Percentiles rank a stretch among this genome's conserved stretches.
phyloP scores from a whole-genome alignment of 768 basidiomycete genomes.

The Lactarius hatsudake region DNA sequence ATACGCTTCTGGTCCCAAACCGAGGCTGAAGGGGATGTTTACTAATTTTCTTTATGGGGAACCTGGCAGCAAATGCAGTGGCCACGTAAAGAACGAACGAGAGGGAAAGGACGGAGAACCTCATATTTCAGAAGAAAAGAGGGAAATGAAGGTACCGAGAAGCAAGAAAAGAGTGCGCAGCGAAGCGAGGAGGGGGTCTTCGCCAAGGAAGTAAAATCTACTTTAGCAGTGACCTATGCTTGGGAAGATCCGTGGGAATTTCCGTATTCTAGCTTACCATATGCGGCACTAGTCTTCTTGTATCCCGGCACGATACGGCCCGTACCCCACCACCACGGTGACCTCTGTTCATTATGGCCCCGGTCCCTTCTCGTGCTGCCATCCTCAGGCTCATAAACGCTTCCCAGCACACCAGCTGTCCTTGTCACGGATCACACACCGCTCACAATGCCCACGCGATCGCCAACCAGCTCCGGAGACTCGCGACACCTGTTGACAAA shows the following conservation, averaged over 20 bases:
- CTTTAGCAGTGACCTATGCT: background rate
- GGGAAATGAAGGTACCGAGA: conserved; percentile 18
- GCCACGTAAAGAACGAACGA: conserved; percentile 39
- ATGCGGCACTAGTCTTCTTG: background rate
- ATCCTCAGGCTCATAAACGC: conserved; percentile 76
- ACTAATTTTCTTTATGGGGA: conserved; percentile 48
- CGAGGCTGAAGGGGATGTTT: conserved; percentile 38
- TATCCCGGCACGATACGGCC: background rate
- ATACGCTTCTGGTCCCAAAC: conserved; percentile 32
- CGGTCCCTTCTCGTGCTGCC: conserved; percentile 50
- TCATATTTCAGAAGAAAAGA: conserved; percentile 40
- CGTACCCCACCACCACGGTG: background rate
- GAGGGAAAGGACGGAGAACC: conserved; percentile 37
- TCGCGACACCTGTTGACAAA: conserved; percentile 72
- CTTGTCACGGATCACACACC: conserved; percentile 68
- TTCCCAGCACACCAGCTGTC: conserved; percentile 70
- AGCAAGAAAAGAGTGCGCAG: conserved; percentile 27
- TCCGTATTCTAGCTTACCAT: background rate
- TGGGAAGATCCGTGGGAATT: background rate
- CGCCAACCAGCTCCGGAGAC: conserved; percentile 61
- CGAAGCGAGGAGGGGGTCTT: conserved; percentile 26
- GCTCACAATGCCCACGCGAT: conserved; percentile 44
- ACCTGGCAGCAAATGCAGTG: conserved; percentile 44
- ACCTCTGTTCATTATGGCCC: conserved; percentile 29
- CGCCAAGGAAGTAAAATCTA: background rate